Evolutionary conservation across 306 rosid species (phyloP).

Genomic region (Rosa lucieae): DNA sequence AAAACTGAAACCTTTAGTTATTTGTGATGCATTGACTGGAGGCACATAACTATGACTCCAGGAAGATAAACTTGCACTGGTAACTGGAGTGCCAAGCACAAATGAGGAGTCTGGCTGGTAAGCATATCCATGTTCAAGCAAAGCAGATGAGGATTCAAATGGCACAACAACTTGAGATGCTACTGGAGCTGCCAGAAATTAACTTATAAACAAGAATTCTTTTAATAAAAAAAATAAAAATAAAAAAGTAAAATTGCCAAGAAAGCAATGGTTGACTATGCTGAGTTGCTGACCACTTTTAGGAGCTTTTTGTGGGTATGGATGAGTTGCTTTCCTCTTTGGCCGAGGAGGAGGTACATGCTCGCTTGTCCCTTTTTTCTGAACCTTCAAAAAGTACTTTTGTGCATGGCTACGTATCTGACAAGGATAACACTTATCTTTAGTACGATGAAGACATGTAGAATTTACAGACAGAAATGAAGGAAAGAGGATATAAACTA

Average conservation of each 20-base stretch:
- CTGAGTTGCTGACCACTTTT: conserved; percentile 48
- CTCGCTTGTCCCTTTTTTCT: conserved; percentile 85
- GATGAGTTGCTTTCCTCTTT: conserved; percentile 91
- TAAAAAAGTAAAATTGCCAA: conserved; percentile 6
- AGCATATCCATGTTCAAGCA: conserved; percentile 49
- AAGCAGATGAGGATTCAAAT: conserved; percentile 57
- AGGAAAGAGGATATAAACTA: neutral
- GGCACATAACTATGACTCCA: conserved; percentile 60
- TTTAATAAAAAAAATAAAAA: neutral
- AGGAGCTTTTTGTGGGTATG: conserved; percentile 96
- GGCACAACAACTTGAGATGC: conserved; percentile 43
- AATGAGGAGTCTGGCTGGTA: conserved; percentile 64
- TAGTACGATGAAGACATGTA: conserved; percentile 1
- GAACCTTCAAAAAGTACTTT: conserved; percentile 90
- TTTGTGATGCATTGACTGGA: conserved; percentile 42
- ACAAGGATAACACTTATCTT: conserved; percentile 15
- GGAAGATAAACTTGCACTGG: conserved; percentile 50
- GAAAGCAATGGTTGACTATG: conserved; percentile 10
- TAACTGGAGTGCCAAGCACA: conserved; percentile 54
- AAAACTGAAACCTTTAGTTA: conserved; percentile 58
- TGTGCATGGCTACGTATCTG: conserved; percentile 99
- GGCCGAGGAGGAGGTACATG: conserved; percentile 98
- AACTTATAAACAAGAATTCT: conserved; percentile 18
- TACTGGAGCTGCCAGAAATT: conserved; percentile 46
- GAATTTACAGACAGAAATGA: neutral